phyloP scores from a whole-genome alignment of 208 protist genomes.

The Leishmania arabica region DNA sequence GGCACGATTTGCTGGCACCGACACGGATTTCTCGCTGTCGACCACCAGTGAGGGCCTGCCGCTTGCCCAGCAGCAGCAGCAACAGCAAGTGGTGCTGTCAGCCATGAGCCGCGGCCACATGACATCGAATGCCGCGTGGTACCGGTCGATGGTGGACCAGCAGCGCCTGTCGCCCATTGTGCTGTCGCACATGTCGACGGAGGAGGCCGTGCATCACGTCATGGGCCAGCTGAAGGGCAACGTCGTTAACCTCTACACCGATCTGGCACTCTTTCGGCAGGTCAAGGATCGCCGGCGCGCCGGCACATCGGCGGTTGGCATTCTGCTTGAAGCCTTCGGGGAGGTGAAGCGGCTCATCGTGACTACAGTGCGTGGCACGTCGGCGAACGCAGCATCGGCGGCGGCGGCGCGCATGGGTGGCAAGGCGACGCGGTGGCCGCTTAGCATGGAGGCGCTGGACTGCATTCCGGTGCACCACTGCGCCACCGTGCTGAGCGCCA shows the following conservation, averaged over 20 bases:
- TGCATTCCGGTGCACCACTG: conserved; percentile 79
- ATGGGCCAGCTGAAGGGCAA: conserved; percentile 87
- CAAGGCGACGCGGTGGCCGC: conserved; percentile 62
- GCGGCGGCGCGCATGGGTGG: conserved; percentile 14
- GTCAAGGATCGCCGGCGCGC: conserved; percentile 70
- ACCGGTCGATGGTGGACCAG: conserved; percentile 51
- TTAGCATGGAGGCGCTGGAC: conserved; percentile 69
- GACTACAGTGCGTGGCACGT: conserved; percentile 31
- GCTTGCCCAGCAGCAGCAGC: neutral
- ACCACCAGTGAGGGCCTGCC: neutral
- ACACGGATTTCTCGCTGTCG: neutral
- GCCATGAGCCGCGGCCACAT: conserved; percentile 30
- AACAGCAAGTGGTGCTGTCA: conserved; percentile 2
- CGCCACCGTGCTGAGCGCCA: conserved; percentile 60
- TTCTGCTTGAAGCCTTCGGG: conserved; percentile 84
- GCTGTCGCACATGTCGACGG: conserved; percentile 61
- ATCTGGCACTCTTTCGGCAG: conserved; percentile 78
- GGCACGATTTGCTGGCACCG: neutral
- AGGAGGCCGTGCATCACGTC: conserved; percentile 73
- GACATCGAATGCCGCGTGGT: conserved; percentile 40
- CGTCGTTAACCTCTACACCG: conserved; percentile 87
- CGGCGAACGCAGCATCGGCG: conserved; percentile 22
- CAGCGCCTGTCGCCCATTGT: conserved; percentile 68
- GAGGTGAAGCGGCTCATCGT: conserved; percentile 82
- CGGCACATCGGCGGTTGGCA: conserved; percentile 51